Base-by-base conservation (phyloP, 495 filamentous ascomycete genomes). In the Neurospora terricola region DNA sequence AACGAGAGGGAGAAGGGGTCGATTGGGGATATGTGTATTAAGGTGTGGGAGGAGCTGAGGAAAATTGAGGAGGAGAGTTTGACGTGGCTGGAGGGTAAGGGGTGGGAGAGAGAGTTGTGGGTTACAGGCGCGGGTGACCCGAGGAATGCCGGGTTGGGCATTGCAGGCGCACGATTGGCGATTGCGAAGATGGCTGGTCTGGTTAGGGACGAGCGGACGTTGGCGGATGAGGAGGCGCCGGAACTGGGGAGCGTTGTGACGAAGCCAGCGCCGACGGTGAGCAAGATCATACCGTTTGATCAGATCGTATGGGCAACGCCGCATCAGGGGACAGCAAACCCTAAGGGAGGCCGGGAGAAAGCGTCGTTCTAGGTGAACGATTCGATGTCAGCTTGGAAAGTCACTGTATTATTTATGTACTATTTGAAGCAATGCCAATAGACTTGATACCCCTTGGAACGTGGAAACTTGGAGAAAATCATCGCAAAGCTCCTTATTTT, bases 51-150 rank as follows among this genome's bases (percentile, higher is more conserved):
- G 11, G 76, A 79, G 72, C 74, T 84, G 71, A 73, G 79, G 62
- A 73, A 73, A 8, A 78, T 81, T 8, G 83, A 83, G 73, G 76
- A 77, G 14, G 73, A 71, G 2, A 77, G 80, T 7, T 30, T 54
- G 72, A 72, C 62, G 38, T 76, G 80, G 78, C 2, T 76, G 38
- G 78, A 81, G 77, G 80, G 80, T 1, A 71, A 80, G 71, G 86
- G 79, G 72, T 87, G 80, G 85, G 83, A 83, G 43, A 78, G 66
- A 4, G 86, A 87, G 73, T 77, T 88, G 23, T 84, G 85, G 73
- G 82, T 84, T 12, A 88, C 86, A 0, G 82, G 83, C 0, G 83
- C 84, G 21, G 84, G 82, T 3, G 83, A 81, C 54, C 70, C 78
- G 72, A 59, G 77, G 75, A 70, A 71, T 30, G 70, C 70, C 0